phyloP scores from a whole-genome alignment of 768 basidiomycete genomes.

The Xanthoconium stramineum region DNA sequence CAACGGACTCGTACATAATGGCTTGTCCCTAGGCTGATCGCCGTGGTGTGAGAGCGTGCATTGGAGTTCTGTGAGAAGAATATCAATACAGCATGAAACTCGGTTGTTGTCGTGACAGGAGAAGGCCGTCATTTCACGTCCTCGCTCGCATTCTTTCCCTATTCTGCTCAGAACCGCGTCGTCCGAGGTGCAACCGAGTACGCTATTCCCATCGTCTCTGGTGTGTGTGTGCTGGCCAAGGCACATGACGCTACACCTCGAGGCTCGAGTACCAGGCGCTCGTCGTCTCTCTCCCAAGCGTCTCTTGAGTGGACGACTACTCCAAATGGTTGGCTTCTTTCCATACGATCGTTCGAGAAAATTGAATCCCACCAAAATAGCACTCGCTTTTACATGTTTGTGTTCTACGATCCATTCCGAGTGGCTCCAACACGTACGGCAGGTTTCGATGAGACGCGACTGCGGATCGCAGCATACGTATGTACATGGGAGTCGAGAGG shows the following conservation, averaged over 20 bases:
- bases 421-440: not conserved
- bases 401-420: not conserved
- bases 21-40: constrained; percentile 12
- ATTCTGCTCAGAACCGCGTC: not conserved
- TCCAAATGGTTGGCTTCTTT: not conserved
- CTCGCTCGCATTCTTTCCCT: constrained; percentile 9
- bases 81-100: constrained; percentile 4
- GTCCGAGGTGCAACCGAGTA: not conserved
- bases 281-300: too few relatives aligned
- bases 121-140: constrained; percentile 1
- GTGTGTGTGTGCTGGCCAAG: too few relatives aligned
- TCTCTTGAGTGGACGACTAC: not conserved
- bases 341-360: not conserved
- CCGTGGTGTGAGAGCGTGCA: constrained; percentile 28
- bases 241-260: too few relatives aligned
- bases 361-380: not conserved
- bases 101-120: constrained; percentile 10
- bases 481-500: not conserved
- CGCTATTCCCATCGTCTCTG: constrained; percentile 1
- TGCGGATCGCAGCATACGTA: not conserved
- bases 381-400: not conserved
- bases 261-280: too few relatives aligned
- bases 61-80: constrained; percentile 9
- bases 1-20: constrained; percentile 11
- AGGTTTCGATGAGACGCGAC: not conserved